These are phyloP conservation scores for Comarum palustre DNA, from an alignment of 306 rosid species.

Conservation along the genomic window DNA sequence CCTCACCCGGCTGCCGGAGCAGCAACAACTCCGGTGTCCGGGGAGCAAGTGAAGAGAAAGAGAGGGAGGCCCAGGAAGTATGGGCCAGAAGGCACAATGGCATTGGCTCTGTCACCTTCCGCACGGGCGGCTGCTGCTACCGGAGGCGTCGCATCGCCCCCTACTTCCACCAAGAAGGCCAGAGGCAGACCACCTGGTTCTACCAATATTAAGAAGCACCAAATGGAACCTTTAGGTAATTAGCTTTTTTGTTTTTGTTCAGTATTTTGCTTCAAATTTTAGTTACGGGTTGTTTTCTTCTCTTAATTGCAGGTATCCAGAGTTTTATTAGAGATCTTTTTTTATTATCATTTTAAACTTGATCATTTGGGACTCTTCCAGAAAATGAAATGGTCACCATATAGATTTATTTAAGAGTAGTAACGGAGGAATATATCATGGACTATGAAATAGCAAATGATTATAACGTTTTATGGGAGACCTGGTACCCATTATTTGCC, in stretches of 20 bases:
- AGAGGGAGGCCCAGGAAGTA: conserved; percentile 84
- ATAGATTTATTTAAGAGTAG: conserved; percentile 19
- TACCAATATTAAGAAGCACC: conserved; percentile 44
- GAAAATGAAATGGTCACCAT: background rate
- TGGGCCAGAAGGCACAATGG: conserved; percentile 60
- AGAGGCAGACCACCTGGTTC: conserved; percentile 83
- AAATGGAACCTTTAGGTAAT: conserved; percentile 42
- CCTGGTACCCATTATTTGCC: conserved; percentile 16
- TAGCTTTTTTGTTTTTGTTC: too few species aligned
- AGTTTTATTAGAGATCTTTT: too few species aligned
- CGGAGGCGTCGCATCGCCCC: conserved; percentile 34
- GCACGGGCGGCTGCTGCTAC: conserved; percentile 27
- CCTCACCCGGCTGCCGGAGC: conserved; percentile 14
- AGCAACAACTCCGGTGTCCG: background rate
- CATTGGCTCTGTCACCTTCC: conserved; percentile 33
- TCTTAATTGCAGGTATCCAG: background rate
- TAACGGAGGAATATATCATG: background rate
- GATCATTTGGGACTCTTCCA: conserved; percentile 1
- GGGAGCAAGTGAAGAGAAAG: conserved; percentile 51
- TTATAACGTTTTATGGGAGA: conserved; percentile 16
- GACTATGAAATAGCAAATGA: background rate
- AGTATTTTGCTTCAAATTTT: background rate
- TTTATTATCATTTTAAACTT: too few species aligned
- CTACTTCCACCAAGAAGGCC: conserved; percentile 43
- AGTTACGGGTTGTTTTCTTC: background rate